phyloP scores from a whole-genome alignment of 2,329 filamentous ascomycete species.

The Tolypocladium album region DNA sequence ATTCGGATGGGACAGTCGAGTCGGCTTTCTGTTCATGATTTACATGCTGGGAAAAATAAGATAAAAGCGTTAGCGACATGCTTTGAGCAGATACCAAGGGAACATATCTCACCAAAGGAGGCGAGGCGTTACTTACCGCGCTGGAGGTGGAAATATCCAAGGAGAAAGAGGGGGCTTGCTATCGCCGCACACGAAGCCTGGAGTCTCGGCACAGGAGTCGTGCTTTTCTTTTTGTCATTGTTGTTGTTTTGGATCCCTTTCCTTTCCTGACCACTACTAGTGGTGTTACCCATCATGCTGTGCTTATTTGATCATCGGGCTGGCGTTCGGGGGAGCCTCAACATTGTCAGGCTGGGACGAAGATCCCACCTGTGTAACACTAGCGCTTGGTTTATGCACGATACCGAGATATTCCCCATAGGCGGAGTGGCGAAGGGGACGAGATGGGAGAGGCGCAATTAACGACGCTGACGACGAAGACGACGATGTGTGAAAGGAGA shows the following conservation, averaged over 20 bases:
- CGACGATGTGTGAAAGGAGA: not conserved
- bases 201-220: constrained; percentile 5
- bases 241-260: not conserved
- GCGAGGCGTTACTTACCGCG: not conserved
- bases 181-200: constrained; percentile 6
- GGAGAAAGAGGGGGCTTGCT: not conserved
- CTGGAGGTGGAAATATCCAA: not conserved
- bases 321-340: constrained; percentile 3
- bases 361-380: constrained; percentile 1
- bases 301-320: constrained; percentile 1
- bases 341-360: not conserved
- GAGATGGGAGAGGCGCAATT: not conserved
- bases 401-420: not conserved
- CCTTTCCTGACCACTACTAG: not conserved
- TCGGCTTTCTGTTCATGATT: not conserved
- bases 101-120: not conserved
- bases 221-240: not conserved
- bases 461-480: not conserved
- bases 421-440: not conserved
- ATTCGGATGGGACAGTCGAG: not conserved
- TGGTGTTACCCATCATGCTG: not conserved
- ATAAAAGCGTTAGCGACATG: not conserved
- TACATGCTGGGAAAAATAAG: not conserved
- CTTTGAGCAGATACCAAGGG: not conserved
- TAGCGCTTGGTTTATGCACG: not conserved